phyloP scores from a whole-genome alignment of 1,139 yeast species.

The Dujonia santamariae region DNA sequence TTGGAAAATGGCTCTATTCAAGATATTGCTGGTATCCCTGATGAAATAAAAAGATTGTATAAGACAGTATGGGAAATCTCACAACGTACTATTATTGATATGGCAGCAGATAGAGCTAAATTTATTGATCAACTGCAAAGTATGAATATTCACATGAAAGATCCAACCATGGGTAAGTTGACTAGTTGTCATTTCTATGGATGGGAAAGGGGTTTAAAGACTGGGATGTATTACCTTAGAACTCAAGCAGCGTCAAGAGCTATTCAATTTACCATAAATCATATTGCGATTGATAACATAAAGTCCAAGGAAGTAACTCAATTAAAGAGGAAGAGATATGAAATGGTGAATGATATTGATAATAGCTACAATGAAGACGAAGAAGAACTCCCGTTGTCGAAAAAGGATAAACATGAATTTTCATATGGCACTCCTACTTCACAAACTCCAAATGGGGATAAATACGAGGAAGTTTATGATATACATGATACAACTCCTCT shows the following conservation, averaged over 20 bases:
- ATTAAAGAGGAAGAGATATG: constrained; percentile 20
- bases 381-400: background rate
- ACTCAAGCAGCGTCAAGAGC: constrained; percentile 96
- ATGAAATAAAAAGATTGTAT: constrained; percentile 71
- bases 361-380: background rate
- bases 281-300: constrained; percentile 21
- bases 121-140: constrained; percentile 95
- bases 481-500: constrained; percentile 35
- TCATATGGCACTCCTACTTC: background rate
- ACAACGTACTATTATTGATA: constrained; percentile 81
- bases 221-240: constrained; percentile 96
- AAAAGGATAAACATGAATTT: background rate
- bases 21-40: constrained; percentile 71
- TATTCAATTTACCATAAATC: constrained; percentile 84
- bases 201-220: constrained; percentile 94
- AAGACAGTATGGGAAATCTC: constrained; percentile 97
- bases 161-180: constrained; percentile 89
- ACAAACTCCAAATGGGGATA: background rate
- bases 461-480: constrained; percentile 13
- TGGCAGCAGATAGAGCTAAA: constrained; percentile 95
- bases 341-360: constrained; percentile 8
- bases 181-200: constrained; percentile 98
- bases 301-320: constrained; percentile 6
- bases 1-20: constrained; percentile 86
- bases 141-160: constrained; percentile 77